Evolutionary conservation across 345 rosid species (phyloP).

Genomic region (Xanthoceras sorbifolium): DNA sequence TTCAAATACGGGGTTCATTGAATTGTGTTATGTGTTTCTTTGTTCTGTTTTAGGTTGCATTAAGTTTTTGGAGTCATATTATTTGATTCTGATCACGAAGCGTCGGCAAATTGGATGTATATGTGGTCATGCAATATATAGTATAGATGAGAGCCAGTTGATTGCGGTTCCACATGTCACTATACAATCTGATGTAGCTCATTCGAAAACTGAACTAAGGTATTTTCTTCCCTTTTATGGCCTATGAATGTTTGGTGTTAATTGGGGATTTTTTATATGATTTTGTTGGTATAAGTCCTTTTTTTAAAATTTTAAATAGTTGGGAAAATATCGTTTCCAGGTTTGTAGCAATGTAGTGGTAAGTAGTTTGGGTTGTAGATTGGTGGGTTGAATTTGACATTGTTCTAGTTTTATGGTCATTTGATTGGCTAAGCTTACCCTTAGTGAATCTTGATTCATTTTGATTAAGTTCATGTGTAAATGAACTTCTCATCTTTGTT

Average conservation of each 20-base stretch:
- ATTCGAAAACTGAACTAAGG: conserved; percentile 95
- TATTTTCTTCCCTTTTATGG: conserved; percentile 30
- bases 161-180: conserved; percentile 86
- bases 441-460: neutral
- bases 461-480: neutral
- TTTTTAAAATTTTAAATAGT: neutral
- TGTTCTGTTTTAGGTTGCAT: conserved; percentile 65
- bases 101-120: conserved; percentile 87
- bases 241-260: conserved; percentile 5
- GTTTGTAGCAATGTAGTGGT: neutral
- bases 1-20: neutral
- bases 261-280: neutral
- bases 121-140: conserved; percentile 91
- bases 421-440: neutral
- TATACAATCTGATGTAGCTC: conserved; percentile 82
- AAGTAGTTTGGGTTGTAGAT: neutral
- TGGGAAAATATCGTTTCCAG: neutral
- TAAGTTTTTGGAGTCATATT: conserved; percentile 93
- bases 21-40: neutral
- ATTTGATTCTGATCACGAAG: conserved; percentile 81
- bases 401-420: neutral
- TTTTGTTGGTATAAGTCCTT: neutral
- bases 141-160: conserved; percentile 87
- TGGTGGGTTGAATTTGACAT: neutral
- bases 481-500: neutral